Percentiles rank a stretch among this genome's conserved stretches.
Evolutionary conservation across 208 protist species (phyloP).

Genomic region (Trypanosoma platydactyli): DNA sequence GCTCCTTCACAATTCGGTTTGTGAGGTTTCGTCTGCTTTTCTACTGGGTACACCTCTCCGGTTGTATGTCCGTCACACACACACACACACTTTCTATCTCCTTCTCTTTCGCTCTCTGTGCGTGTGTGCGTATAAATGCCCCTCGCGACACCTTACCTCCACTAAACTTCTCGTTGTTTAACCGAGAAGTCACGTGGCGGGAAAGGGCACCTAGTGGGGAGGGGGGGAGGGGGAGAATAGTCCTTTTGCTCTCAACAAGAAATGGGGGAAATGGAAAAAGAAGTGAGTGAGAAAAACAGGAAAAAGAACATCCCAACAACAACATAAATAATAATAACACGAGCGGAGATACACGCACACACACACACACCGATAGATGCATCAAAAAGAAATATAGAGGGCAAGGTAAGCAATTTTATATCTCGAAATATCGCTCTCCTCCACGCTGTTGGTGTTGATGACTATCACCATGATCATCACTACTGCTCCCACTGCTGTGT

Average conservation of each 20-base stretch:
- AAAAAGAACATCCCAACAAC: conserved; percentile 3
- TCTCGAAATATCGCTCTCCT: conserved; percentile 16
- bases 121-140: no score
- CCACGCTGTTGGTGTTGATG: not conserved
- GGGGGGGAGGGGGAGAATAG: conserved; percentile 4
- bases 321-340: conserved; percentile 5
- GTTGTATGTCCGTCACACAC: no score
- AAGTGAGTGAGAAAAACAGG: not conserved
- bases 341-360: not conserved
- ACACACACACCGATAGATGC: not conserved
- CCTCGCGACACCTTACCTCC: no score
- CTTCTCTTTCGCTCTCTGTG: no score
- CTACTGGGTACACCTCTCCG: no score
- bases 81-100: no score
- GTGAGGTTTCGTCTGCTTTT: no score
- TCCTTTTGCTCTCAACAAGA: not conserved
- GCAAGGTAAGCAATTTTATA: conserved; percentile 3
- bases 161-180: no score
- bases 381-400: not conserved
- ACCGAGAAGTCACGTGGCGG: no score
- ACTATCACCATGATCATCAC: not conserved
- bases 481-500: not conserved
- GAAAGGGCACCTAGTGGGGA: not conserved
- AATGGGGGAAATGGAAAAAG: conserved; percentile 15
- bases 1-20: no score